Evolutionary conservation across 2,329 filamentous ascomycete species (phyloP), one percentile per base, ranked within the genome.

Genomic region (Zalaria obscura): DNA sequence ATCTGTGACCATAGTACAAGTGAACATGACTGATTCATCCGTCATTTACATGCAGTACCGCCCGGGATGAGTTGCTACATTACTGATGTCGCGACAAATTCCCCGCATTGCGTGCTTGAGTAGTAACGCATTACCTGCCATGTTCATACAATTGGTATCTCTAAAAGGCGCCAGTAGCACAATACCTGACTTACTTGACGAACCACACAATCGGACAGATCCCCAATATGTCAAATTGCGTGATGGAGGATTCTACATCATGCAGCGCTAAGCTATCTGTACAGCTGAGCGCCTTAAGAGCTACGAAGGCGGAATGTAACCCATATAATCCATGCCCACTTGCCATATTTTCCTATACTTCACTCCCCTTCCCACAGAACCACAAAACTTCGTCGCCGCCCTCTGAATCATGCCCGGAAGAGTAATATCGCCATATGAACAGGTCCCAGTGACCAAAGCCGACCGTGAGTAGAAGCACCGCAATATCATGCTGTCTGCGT

Each of bases 371-470:
- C 18, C 18, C 18, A 18, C 18, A 18, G 18, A 18, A 18, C 18
- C 18, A 18, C 18, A 7, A 32, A n/a, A 32, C 3, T 32, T n/a
- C 7, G 29, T 32, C 29, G 7, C 29, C 29, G 7, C n/a, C 29
- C n/a, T n/a, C 7, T 32, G 29, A 32, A 46, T 27, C 39, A 49
- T 49, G 47, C 42, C 46, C 35, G 44, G 44, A 28, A 47, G 42
- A 27, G 36, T 41, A 27, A 32, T 48, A 18, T 43, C 45, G 10
- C 54, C 54, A 4, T 56, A 55, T 43, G 46, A 58, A 46, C 54
- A 56, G 42, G 52, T 55, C 42, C 54, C 53, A 9, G 53, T 52
- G 46, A 58, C 55, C 40, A 56, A 54, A 39, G 52, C 49, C 26
- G 52, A 57, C 40, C 45, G 48, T 52, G 27, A 37, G n/a, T 27